These are phyloP conservation scores for Schizophyllum amplum DNA, from an alignment of 1,284 basidiomycete species.

Conservation along the genomic window DNA sequence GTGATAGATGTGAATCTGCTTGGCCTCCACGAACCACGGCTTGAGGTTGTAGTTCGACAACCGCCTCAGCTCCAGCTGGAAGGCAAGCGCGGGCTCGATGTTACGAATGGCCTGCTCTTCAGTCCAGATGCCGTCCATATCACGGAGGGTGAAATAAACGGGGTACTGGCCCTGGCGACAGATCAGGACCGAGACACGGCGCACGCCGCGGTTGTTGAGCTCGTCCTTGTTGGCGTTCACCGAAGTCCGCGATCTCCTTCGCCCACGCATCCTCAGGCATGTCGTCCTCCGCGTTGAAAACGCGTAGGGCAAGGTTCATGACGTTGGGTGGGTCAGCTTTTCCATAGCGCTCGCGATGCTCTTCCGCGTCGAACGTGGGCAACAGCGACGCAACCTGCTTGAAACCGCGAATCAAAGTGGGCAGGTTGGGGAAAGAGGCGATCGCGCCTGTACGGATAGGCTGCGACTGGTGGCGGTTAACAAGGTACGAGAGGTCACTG, in stretches of 20 bases:
- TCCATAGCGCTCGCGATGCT: slow-evolving; percentile 72
- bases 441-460: slow-evolving; percentile 86
- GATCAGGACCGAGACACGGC: slow-evolving; percentile 88
- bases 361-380: slow-evolving; percentile 61
- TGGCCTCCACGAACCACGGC: slow-evolving; percentile 88
- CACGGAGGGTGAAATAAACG: slow-evolving; percentile 89
- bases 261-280: slow-evolving; percentile 77
- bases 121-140: slow-evolving; percentile 70
- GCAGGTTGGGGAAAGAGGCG: slow-evolving; percentile 78
- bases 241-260: slow-evolving; percentile 63
- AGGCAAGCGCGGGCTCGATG: slow-evolving; percentile 97
- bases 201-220: slow-evolving; percentile 73
- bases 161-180: slow-evolving; percentile 92
- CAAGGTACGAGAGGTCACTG: slow-evolving; percentile 88
- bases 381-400: slow-evolving; percentile 61
- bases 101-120: slow-evolving; percentile 98
- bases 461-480: slow-evolving; percentile 75
- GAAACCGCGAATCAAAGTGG: slow-evolving; percentile 69
- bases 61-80: slow-evolving; percentile 95
- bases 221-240: slow-evolving; percentile 65
- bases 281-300: slow-evolving; percentile 73
- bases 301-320: slow-evolving; percentile 85
- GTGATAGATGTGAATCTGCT: slow-evolving; percentile 96
- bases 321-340: slow-evolving; percentile 81
- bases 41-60: slow-evolving; percentile 96